Evolutionary conservation across 306 rosid genomes (phyloP).

Genomic region (Trifolium subterraneum): DNA sequence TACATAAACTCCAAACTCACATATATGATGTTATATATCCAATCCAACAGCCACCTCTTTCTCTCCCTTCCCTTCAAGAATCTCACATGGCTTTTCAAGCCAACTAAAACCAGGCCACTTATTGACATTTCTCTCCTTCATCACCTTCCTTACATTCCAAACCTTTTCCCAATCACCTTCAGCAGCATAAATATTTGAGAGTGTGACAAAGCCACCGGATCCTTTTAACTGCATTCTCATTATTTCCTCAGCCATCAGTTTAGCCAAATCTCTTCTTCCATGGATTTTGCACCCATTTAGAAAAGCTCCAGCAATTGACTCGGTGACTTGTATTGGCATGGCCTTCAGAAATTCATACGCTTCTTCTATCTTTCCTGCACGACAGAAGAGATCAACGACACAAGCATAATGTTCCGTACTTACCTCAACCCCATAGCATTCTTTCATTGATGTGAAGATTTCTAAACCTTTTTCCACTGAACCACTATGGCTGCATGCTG

Average conservation of each 20-base stretch:
- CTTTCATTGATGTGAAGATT: conserved; percentile 61
- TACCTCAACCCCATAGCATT: conserved; percentile 48
- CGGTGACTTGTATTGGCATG: conserved; percentile 53
- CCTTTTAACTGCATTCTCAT: conserved; percentile 51
- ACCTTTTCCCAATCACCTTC: conserved; percentile 76
- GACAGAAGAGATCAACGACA: conserved; percentile 68
- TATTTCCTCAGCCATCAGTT: conserved; percentile 56
- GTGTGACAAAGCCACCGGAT: conserved; percentile 64
- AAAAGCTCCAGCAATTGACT: conserved; percentile 68
- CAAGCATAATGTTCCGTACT: conserved; percentile 65
- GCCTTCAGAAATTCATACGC: conserved; percentile 60
- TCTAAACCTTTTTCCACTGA: conserved; percentile 57
- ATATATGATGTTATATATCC: conserved; percentile 22
- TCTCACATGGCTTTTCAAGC: conserved; percentile 44
- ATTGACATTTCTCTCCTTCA: conserved; percentile 56
- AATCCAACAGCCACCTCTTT: conserved; percentile 8
- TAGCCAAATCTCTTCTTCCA: conserved; percentile 68
- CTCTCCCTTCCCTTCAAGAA: conserved; percentile 25
- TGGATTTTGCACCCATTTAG: conserved; percentile 69
- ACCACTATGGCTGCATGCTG: conserved; percentile 77
- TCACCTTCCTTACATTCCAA: conserved; percentile 57
- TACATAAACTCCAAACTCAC: neutral
- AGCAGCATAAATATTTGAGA: conserved; percentile 72
- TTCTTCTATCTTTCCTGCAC: conserved; percentile 66
- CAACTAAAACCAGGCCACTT: conserved; percentile 64